Conservation (phyloP, 441 rosid species). For the Corymbia citriodora region DNA sequence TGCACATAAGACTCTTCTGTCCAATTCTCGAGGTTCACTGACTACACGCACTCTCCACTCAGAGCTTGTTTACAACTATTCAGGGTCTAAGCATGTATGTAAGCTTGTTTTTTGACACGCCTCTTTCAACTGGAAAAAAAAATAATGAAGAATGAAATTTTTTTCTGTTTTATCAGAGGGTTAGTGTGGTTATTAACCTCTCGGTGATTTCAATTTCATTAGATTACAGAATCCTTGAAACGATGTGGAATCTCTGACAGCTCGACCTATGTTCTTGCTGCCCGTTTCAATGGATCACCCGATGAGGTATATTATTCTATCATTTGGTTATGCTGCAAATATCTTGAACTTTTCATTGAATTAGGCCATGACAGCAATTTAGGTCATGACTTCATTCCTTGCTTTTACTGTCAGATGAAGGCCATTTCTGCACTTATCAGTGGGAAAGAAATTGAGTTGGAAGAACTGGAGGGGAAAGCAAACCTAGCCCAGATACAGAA, state of each 20-base stretch:
- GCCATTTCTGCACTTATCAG: constrained; percentile 45
- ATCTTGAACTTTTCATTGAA: neutral
- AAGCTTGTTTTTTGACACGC: constrained; percentile 1
- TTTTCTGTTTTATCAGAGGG: neutral
- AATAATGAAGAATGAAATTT: neutral
- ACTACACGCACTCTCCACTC: constrained; percentile 87
- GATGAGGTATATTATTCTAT: constrained; percentile 47
- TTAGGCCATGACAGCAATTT: neutral
- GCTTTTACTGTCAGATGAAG: constrained; percentile 41
- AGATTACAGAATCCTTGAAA: constrained; percentile 91
- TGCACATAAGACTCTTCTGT: constrained; percentile 71
- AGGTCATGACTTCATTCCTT: neutral
- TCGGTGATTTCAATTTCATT: neutral
- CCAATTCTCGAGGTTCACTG: constrained; percentile 72
- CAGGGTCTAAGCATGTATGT: constrained; percentile 85
- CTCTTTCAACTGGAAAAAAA: neutral
- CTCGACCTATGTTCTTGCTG: constrained; percentile 68
- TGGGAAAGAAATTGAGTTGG: constrained; percentile 67
- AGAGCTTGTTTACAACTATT: constrained; percentile 82
- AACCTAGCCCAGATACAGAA: constrained; percentile 70
- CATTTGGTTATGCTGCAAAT: neutral
- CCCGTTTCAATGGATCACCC: constrained; percentile 63
- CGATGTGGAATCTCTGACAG: constrained; percentile 77
- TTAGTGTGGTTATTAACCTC: neutral
- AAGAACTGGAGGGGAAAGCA: constrained; percentile 58